Base-by-base conservation (phyloP, 768 basidiomycete species). In the Macrolepiota fuliginosa region DNA sequence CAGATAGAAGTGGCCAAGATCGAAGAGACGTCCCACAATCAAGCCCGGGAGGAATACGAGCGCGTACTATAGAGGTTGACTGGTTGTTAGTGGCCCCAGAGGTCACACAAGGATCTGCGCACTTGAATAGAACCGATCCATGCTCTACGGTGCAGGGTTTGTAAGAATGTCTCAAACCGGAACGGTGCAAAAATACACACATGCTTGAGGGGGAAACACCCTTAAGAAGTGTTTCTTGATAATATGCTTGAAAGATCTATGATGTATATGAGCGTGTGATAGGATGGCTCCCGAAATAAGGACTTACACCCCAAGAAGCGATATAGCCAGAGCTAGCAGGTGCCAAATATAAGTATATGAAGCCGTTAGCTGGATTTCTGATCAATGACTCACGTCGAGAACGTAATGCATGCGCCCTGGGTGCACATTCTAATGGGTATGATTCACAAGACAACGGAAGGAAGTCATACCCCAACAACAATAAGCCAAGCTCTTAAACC, bases 51-150 rank as follows among this genome's bases (percentile, higher is more conserved):
- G 70, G 69, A 86, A 89, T 7, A 83, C 72, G 0, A 89, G 77
- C 11, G 87, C 77, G 65, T 87, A 88, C 87, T 90, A 66, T 5
- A 15, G 37, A 17, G 19, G 7, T 7, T 7, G 7, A 7, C 7
- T 32, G 29, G 35, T 19, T 32, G 13, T 54, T 10, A 35, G 54
- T 12, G n/a, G 46, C 27, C 10, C 11, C 12, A 3, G 4, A 13
- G 53, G 36, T 17, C n/a, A n/a, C n/a, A n/a, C n/a, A 11, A n/a
- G 1, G 1, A 45, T 6, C 37, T 53, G 49, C 62, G 15, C 62
- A 85, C 89, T 76, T 91, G 90, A 24, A 87, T 74, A 0, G 90
- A 92, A 4, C 91, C 90, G 35, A 92, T 92, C 90, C 90, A 92
- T 46, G 90, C 84, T 47, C 90, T 91, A 63, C 17, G 15, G 54